A percentile compares a stretch with the other conserved stretches of the same genome.
phyloP scores from a whole-genome alignment of 1,284 basidiomycete species.

The Boletus coffeatus region DNA sequence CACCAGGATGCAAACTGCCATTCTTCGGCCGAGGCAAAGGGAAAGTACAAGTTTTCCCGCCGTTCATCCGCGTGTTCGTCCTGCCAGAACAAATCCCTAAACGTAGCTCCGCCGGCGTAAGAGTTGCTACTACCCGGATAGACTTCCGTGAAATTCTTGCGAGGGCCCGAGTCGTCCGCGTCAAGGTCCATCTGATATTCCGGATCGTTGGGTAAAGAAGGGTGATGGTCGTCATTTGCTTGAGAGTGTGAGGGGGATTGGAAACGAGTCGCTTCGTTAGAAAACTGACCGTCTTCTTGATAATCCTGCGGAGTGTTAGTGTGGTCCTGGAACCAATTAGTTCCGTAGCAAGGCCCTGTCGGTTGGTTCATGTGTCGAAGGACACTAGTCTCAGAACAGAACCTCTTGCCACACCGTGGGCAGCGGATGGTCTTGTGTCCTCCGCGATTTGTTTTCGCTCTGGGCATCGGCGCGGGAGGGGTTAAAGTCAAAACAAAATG shows the following conservation, averaged over 20 bases:
- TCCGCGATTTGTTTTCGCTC: background rate
- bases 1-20: background rate
- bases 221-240: too few species aligned
- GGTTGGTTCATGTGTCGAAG: constrained; percentile 8
- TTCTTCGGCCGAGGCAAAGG: background rate
- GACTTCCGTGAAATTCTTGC: background rate
- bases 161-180: background rate
- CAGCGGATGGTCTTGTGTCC: constrained; percentile 1
- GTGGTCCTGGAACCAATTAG: background rate
- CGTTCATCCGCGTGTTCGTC: background rate
- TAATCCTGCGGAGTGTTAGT: background rate
- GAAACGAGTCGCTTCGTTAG: background rate
- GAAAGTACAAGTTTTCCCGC: background rate
- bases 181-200: too few species aligned
- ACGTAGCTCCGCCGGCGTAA: background rate
- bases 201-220: too few species aligned
- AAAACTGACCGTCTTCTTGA: background rate
- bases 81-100: background rate
- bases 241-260: background rate
- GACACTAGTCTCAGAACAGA: background rate
- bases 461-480: background rate
- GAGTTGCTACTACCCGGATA: background rate
- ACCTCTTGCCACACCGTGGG: constrained; percentile 2
- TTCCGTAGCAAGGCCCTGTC: background rate
- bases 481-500: background rate